phyloP scores from a whole-genome alignment of 2,329 filamentous ascomycete genomes.

The Purpureocillium lavendulum region DNA sequence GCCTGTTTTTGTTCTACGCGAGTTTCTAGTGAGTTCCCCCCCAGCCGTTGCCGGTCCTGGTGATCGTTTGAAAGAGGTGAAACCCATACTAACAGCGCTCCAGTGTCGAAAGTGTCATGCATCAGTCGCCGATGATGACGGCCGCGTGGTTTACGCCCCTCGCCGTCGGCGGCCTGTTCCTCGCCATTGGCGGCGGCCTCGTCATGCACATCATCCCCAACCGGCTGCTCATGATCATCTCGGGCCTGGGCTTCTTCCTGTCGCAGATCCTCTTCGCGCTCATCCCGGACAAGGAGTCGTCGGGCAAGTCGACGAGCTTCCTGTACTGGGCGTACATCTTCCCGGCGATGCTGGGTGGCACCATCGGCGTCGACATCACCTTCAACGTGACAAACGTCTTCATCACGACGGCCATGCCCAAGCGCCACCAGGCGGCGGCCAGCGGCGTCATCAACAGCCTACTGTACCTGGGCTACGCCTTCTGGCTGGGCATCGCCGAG shows the following conservation, averaged over 20 bases:
- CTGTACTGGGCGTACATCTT: conserved; percentile 68
- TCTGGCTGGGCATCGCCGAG: conserved; percentile 64
- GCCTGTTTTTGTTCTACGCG: conserved; percentile 61
- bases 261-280: conserved; percentile 56
- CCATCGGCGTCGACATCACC: conserved; percentile 66
- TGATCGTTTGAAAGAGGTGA: no score
- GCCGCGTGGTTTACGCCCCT: conserved; percentile 64
- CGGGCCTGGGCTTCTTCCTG: conserved; percentile 49
- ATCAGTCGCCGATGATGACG: conserved; percentile 50
- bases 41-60: no score
- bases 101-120: conserved; percentile 54
- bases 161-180: conserved; percentile 57
- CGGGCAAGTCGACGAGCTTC: conserved; percentile 14
- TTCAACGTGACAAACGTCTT: conserved; percentile 72
- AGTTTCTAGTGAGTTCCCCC: conserved; percentile 62
- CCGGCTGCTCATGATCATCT: conserved; percentile 53
- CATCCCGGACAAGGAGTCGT: conserved; percentile 48
- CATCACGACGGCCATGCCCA: conserved; percentile 64
- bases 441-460: conserved; percentile 64
- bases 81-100: no score
- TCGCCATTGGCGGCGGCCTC: conserved; percentile 55
- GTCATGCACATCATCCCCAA: conserved; percentile 60
- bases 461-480: conserved; percentile 62
- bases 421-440: conserved; percentile 59
- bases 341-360: conserved; percentile 59